Conservation (phyloP, 2,329 filamentous ascomycete species). For the Akanthomyces uredinophilus region DNA sequence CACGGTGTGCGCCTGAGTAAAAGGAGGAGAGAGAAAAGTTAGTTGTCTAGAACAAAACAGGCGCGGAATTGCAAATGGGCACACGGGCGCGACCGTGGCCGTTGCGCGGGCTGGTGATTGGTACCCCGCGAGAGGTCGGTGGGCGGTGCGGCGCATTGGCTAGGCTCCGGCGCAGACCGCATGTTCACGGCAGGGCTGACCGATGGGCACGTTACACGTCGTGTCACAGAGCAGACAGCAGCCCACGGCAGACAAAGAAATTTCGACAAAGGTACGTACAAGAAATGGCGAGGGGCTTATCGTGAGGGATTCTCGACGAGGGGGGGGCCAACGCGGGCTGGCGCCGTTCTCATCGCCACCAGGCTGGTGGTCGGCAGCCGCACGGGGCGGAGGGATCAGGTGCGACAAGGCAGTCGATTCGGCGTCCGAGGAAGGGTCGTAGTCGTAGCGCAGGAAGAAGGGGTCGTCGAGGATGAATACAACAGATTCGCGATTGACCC, state of each 20-base stretch:
- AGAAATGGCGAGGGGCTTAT: conserved; percentile 31
- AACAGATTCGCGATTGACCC: conserved; percentile 41
- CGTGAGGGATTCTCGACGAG: conserved; percentile 45
- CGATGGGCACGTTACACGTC: background rate
- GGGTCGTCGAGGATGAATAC: conserved; percentile 51
- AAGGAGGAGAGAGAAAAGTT: background rate
- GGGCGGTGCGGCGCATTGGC: conserved; percentile 1
- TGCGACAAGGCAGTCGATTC: conserved; percentile 21
- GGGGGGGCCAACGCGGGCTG: conserved; percentile 38
- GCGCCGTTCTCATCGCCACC: conserved; percentile 36
- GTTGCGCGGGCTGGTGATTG: background rate
- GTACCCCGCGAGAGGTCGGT: conserved; percentile 3
- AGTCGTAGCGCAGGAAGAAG: conserved; percentile 45
- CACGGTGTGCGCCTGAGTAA: conserved; percentile 25
- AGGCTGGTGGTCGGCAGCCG: conserved; percentile 8
- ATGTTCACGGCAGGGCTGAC: background rate
- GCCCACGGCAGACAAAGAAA: background rate
- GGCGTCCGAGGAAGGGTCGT: conserved; percentile 25
- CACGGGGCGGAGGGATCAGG: background rate
- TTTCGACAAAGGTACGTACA: conserved; percentile 27
- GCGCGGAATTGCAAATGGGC: conserved; percentile 3
- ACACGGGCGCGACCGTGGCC: conserved; percentile 14
- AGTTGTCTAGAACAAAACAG: background rate
- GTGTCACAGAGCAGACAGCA: background rate
- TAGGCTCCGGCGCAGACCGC: conserved; percentile 2